A percentile compares a stretch with the other conserved stretches of the same genome.
These are phyloP conservation scores for Talaromyces sp. DNA, from an alignment of 2,329 filamentous ascomycete species.

Conservation along the genomic window DNA sequence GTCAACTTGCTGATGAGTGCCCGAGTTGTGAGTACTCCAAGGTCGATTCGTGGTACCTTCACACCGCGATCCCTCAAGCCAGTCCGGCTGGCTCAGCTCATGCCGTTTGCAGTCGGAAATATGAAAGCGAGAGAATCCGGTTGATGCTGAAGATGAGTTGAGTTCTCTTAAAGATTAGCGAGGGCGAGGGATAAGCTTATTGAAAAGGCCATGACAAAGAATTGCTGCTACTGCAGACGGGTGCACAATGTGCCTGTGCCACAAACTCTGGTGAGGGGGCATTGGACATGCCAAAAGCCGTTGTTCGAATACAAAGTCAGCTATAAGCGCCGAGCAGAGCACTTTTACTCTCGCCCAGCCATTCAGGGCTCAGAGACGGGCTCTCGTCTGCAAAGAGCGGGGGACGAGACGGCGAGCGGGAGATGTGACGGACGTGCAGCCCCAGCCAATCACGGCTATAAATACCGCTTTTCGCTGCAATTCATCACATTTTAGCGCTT, in stretches of 20 bases:
- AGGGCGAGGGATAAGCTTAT: slow-evolving; percentile 22
- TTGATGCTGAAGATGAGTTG: slow-evolving; percentile 20
- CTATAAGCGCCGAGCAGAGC: slow-evolving; percentile 27
- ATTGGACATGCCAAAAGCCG: background rate
- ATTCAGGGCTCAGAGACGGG: slow-evolving; percentile 20
- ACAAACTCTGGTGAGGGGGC: slow-evolving; percentile 11
- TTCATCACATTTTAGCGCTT: slow-evolving; percentile 19
- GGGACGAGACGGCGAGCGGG: slow-evolving; percentile 3
- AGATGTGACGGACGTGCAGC: slow-evolving; percentile 20
- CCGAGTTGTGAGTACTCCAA: background rate
- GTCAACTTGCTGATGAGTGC: background rate
- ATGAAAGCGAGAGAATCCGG: slow-evolving; percentile 18
- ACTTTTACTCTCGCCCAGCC: slow-evolving; percentile 29
- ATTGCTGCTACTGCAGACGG: background rate
- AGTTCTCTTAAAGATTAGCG: slow-evolving; percentile 18
- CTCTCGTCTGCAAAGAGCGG: slow-evolving; percentile 1
- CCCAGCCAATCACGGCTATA: slow-evolving; percentile 18
- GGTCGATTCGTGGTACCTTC: background rate
- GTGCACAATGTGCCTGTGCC: background rate
- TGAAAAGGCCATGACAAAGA: slow-evolving; percentile 4
- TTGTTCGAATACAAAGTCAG: slow-evolving; percentile 20
- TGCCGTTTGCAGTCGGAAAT: slow-evolving; percentile 20
- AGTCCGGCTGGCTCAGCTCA: slow-evolving; percentile 39
- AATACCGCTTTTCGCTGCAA: slow-evolving; percentile 18
- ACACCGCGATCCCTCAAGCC: slow-evolving; percentile 23